Conservation (phyloP, 768 basidiomycete species). For the Nidularia sp. region DNA sequence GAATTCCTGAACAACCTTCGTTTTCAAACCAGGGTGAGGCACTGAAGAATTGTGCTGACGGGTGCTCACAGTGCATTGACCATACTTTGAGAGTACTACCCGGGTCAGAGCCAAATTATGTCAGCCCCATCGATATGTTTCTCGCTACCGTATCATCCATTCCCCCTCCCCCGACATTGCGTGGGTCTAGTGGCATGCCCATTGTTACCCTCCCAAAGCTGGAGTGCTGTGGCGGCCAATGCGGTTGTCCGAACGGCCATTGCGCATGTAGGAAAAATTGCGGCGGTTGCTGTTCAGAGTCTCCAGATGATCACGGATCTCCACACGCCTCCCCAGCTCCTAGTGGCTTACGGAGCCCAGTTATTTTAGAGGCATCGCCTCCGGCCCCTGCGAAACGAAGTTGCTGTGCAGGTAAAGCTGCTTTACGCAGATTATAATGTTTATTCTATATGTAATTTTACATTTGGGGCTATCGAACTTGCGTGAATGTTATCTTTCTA, state of each 20-base stretch:
- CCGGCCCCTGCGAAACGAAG: constrained; percentile 12
- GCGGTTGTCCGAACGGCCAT: constrained; percentile 47
- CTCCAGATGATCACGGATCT: not conserved
- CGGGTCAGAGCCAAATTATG: constrained; percentile 7
- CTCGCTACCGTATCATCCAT: constrained; percentile 59
- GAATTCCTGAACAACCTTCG: constrained; percentile 44
- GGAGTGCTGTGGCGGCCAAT: constrained; percentile 61
- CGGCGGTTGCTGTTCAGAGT: constrained; percentile 44
- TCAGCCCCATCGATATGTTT: constrained; percentile 54
- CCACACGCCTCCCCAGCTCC: not conserved
- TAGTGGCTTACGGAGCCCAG: no score
- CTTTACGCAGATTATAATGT: not conserved
- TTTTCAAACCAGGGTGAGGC: constrained; percentile 17
- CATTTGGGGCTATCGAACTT: no score
- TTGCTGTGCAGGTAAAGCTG: constrained; percentile 22
- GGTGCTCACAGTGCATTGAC: constrained; percentile 65
- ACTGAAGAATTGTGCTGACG: constrained; percentile 43
- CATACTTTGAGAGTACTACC: constrained; percentile 21
- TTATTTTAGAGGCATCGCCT: no score
- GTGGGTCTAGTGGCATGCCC: constrained; percentile 34
- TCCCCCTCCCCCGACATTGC: constrained; percentile 53
- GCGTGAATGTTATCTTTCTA: no score
- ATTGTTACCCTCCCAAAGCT: constrained; percentile 61
- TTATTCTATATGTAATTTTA: not conserved
- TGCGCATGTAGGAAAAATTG: constrained; percentile 61